Evolutionary conservation across 2,329 filamentous ascomycete genomes (phyloP), one percentile per base, ranked within the genome.

Genomic region (Moelleriella libera): DNA sequence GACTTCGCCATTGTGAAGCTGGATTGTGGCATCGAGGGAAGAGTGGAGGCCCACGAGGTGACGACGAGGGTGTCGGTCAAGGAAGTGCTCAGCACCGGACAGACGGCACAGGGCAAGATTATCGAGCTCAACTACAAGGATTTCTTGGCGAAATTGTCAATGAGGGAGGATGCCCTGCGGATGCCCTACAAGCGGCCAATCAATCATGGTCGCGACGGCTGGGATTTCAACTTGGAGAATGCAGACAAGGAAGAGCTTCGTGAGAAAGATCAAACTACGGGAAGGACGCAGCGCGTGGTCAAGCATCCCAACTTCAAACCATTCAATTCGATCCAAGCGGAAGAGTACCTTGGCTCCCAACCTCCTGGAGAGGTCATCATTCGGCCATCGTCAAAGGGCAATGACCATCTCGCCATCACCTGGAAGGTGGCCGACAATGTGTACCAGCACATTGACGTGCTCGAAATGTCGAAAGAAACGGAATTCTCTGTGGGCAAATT

Each of bases 351-450:
- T 32, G 88, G 88, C 41, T 86, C 85, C 11, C 87, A 94, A 62
- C 78, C 83, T 46, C 75, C 82, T 6, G 92, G 92, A 45, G 92
- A 97, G 63, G 84, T 94, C 48, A 88, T 98, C 51, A 96, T 98
- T 59, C 83, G 92, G 43, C 90, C 92, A 4, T 96, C 88, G 1
- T 95, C 88, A 30, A 95, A 94, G 64, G 92, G 92, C 43, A 85
- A 88, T 49, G 92, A 98, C 63, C 92, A 98, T 68, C 73, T 98
- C 48, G 88, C 90, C 6, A 81, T 98, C 44, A 98, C 92, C 0
- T 98, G 92, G 92, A 98, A 98, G 70, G 89, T 98, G 11, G 84
- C 88, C 1, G 88, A 97, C 62, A 84, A 85, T 50, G 82, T 97
- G n/a, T 98, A 89, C 63, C 89, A 98, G 66, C 92, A 98, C 64